These are phyloP conservation scores for Aspergillus diversus DNA, from an alignment of 495 filamentous ascomycete species.

Conservation along the genomic window DNA sequence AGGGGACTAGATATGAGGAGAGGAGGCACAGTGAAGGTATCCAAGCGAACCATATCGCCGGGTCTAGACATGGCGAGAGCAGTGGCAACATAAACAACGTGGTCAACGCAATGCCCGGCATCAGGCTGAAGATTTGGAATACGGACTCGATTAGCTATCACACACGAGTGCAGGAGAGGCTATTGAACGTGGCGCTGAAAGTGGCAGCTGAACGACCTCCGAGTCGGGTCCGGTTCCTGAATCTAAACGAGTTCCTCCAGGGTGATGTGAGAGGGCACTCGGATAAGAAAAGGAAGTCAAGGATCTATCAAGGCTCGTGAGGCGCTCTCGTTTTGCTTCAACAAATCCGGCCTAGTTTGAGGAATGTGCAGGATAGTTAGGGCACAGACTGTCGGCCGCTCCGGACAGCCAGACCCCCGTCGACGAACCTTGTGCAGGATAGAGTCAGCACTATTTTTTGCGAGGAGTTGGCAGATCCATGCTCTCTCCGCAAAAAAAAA, in stretches of 20 bases:
- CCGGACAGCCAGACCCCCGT: neutral
- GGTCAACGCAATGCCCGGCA: neutral
- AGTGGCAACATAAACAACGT: conserved; percentile 1
- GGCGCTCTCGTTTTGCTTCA: neutral
- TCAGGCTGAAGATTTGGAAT: neutral
- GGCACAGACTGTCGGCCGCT: neutral
- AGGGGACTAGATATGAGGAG: too few species aligned
- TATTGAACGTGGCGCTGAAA: conserved; percentile 4
- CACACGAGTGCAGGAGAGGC: neutral
- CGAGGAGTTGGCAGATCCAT: neutral
- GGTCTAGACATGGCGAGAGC: neutral
- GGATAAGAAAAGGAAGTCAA: too few species aligned
- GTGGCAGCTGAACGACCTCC: neutral
- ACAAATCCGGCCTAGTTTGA: neutral
- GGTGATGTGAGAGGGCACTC: neutral
- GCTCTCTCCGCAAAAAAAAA: neutral
- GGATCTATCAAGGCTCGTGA: too few species aligned
- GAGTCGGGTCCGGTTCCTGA: neutral
- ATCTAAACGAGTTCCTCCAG: neutral
- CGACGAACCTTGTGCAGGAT: neutral
- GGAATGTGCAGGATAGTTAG: neutral
- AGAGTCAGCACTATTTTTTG: neutral
- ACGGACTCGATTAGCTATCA: neutral
- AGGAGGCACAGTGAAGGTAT: neutral
- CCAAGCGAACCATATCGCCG: neutral